phyloP scores from a whole-genome alignment of 2,329 filamentous ascomycete species.

The Fusarium haematococcum region DNA sequence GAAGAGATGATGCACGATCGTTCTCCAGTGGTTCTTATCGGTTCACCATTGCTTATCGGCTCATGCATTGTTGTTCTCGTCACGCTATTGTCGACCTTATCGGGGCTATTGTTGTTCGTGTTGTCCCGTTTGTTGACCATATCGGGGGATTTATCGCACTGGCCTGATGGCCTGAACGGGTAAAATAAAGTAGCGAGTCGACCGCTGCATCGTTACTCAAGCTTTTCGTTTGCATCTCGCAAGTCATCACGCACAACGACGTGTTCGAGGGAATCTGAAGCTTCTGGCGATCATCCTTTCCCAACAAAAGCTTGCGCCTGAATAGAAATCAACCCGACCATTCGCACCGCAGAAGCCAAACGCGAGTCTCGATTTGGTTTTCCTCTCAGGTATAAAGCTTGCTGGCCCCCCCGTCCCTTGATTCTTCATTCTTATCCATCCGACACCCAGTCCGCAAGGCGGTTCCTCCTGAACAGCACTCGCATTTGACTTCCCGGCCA shows the following conservation, averaged over 20 bases:
- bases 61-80: not conserved
- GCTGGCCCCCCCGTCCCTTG: not conserved
- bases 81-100: not conserved
- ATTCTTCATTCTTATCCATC: not conserved
- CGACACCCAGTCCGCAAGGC: not conserved
- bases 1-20: not conserved
- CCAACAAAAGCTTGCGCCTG: not conserved
- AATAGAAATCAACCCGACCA: not conserved
- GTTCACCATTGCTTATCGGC: not conserved
- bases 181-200: not conserved
- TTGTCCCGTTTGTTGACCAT: not conserved
- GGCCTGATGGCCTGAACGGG: not conserved
- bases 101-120: not conserved
- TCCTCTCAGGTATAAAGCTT: not conserved
- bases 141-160: not conserved
- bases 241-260: not conserved
- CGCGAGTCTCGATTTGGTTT: not conserved
- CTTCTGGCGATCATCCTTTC: not conserved
- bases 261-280: not conserved
- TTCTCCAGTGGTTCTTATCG: not conserved
- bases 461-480: not conserved
- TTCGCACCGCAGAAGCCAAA: not conserved
- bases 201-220: not conserved
- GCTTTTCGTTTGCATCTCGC: not conserved
- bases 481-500: too few species aligned